phyloP scores from a whole-genome alignment of 2,329 filamentous ascomycete genomes.

The Alternaria arborescens region DNA sequence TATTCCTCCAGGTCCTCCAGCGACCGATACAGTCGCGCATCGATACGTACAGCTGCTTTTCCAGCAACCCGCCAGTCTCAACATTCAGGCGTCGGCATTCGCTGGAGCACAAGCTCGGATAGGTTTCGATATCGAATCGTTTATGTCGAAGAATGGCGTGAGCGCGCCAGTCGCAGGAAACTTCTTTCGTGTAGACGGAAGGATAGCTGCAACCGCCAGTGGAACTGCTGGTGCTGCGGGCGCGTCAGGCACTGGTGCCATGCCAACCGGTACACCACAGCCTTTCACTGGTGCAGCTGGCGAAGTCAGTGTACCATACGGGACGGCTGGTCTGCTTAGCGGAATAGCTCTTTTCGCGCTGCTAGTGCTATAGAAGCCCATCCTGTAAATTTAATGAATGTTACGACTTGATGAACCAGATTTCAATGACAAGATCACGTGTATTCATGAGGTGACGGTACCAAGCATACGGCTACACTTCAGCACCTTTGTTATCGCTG shows the following conservation, averaged over 20 bases:
- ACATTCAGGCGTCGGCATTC: constrained; percentile 34
- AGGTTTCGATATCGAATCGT: constrained; percentile 41
- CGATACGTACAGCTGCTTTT: constrained; percentile 49
- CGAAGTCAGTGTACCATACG: constrained; percentile 17
- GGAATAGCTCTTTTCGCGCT: constrained; percentile 25
- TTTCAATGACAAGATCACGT: background rate
- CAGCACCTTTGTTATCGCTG: background rate
- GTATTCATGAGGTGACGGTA: background rate
- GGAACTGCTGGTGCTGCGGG: background rate
- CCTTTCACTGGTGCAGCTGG: constrained; percentile 35
- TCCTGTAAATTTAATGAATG: background rate
- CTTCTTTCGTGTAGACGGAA: constrained; percentile 49
- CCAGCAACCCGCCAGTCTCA: constrained; percentile 37
- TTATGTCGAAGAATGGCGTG: constrained; percentile 37
- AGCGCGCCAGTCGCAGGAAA: constrained; percentile 43
- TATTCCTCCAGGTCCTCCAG: constrained; percentile 43
- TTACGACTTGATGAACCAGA: background rate
- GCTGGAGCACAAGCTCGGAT: constrained; percentile 31
- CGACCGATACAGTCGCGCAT: constrained; percentile 44
- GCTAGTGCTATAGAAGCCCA: constrained; percentile 13
- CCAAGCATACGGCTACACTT: background rate
- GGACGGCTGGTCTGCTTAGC: constrained; percentile 24
- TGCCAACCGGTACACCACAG: constrained; percentile 17
- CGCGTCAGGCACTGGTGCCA: constrained; percentile 23
- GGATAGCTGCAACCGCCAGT: constrained; percentile 17